A percentile compares a stretch with the other conserved stretches of the same genome.
phyloP scores from a whole-genome alignment of 306 rosid species.

The Prinsepia uniflora region DNA sequence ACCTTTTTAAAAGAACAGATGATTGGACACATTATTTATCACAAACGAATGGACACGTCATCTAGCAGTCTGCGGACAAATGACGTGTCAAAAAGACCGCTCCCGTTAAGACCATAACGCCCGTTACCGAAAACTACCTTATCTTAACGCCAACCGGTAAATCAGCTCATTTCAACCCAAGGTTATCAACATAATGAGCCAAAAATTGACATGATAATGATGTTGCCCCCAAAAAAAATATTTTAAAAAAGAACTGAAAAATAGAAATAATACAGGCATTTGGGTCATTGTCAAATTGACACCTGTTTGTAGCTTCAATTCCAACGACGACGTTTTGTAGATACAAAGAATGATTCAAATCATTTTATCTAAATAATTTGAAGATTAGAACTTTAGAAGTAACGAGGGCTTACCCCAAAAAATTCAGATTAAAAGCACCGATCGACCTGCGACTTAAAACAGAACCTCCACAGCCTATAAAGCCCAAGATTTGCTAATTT shows the following conservation, averaged over 20 bases:
- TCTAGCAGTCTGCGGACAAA: too few relatives aligned
- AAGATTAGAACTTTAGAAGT: not conserved
- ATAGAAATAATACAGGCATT: not conserved
- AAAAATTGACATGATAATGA: not conserved
- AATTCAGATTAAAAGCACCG: constrained; percentile 13
- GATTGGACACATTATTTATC: too few relatives aligned
- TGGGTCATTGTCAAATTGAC: not conserved
- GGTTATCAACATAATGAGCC: not conserved
- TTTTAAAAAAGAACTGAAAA: not conserved
- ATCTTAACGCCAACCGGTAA: too few relatives aligned
- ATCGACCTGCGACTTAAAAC: constrained; percentile 17
- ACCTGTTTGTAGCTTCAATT: constrained; percentile 5
- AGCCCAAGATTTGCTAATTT: constrained; percentile 18
- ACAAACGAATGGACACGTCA: too few relatives aligned
- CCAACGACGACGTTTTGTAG: constrained; percentile 16
- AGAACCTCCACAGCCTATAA: constrained; percentile 28
- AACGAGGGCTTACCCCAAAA: constrained; percentile 29
- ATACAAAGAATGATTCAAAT: constrained; percentile 57
- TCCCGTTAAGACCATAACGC: too few relatives aligned
- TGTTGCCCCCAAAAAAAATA: not conserved
- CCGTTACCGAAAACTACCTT: too few relatives aligned
- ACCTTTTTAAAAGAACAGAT: too few relatives aligned
- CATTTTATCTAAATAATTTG: constrained; percentile 27
- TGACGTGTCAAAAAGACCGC: too few relatives aligned
- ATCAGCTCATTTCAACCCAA: too few relatives aligned